These are phyloP conservation scores for Tubosaeta sp. DNA, from an alignment of 768 basidiomycete genomes.

Conservation along the genomic window DNA sequence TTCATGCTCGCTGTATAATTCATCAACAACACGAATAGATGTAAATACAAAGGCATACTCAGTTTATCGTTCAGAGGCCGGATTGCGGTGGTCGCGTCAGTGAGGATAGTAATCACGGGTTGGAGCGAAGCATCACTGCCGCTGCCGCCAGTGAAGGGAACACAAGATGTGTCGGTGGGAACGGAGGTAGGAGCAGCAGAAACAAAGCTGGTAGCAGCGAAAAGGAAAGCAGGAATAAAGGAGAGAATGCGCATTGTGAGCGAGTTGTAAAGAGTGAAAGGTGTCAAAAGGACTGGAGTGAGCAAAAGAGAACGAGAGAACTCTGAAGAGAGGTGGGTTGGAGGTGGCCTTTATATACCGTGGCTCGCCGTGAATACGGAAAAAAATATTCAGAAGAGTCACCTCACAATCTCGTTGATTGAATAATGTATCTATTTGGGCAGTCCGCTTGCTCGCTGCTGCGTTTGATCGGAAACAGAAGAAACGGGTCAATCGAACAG, in stretches of 20 bases:
- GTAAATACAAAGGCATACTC: background rate
- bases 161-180: constrained; percentile 2
- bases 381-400: too few relatives aligned
- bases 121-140: constrained; percentile 7
- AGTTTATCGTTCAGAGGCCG: background rate
- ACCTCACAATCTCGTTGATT: constrained; percentile 1
- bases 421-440: constrained; percentile 17
- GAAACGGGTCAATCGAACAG: constrained; percentile 8
- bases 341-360: constrained; percentile 14
- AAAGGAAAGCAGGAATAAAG: constrained; percentile 20
- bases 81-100: background rate
- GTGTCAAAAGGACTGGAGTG: background rate
- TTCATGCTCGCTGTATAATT: background rate
- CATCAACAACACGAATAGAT: background rate
- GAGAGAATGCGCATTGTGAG: constrained; percentile 26
- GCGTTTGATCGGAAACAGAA: background rate
- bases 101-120: constrained; percentile 5
- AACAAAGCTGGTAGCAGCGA: constrained; percentile 19
- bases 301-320: background rate
- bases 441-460: background rate
- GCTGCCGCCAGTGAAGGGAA: background rate
- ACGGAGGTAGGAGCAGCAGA: constrained; percentile 10
- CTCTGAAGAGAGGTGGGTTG: background rate
- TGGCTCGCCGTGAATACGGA: too few relatives aligned
- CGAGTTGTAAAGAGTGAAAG: constrained; percentile 13